phyloP scores from a whole-genome alignment of 2,329 filamentous ascomycete genomes.

The Cladosporium colombiae region DNA sequence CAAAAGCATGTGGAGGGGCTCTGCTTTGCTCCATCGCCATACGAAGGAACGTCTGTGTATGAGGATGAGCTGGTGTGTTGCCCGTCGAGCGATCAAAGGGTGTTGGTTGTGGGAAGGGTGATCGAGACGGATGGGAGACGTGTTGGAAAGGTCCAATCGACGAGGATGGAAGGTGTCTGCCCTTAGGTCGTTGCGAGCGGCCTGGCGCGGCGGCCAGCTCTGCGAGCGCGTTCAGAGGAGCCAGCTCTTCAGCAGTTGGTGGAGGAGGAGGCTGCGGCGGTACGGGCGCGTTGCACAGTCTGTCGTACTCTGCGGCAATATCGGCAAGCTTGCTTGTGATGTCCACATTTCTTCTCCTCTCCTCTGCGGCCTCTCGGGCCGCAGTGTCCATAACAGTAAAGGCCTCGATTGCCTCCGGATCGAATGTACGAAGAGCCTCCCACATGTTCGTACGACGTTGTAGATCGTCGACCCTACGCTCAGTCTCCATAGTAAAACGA shows the following conservation, averaged over 20 bases:
- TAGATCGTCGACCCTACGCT: conserved; percentile 46
- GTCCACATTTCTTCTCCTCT: conserved; percentile 38
- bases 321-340: conserved; percentile 38
- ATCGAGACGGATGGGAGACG: not conserved
- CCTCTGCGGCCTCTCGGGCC: conserved; percentile 43
- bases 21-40: conserved; percentile 17
- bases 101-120: not conserved
- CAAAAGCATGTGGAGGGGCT: not conserved
- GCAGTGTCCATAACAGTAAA: conserved; percentile 47
- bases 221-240: conserved; percentile 9
- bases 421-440: conserved; percentile 55
- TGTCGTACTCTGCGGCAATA: conserved; percentile 39
- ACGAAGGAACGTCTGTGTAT: conserved; percentile 2
- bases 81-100: conserved; percentile 10
- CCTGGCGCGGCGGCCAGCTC: conserved; percentile 14
- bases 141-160: conserved; percentile 3
- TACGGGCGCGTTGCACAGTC: conserved; percentile 17
- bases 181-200: conserved; percentile 6
- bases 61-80: not conserved
- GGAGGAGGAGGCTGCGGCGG: conserved; percentile 2
- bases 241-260: conserved; percentile 16
- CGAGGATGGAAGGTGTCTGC: not conserved
- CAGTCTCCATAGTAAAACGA: conserved; percentile 30
- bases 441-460: conserved; percentile 70
- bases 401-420: conserved; percentile 23